Conservation (phyloP, 345 rosid genomes). For the Salix viminalis region DNA sequence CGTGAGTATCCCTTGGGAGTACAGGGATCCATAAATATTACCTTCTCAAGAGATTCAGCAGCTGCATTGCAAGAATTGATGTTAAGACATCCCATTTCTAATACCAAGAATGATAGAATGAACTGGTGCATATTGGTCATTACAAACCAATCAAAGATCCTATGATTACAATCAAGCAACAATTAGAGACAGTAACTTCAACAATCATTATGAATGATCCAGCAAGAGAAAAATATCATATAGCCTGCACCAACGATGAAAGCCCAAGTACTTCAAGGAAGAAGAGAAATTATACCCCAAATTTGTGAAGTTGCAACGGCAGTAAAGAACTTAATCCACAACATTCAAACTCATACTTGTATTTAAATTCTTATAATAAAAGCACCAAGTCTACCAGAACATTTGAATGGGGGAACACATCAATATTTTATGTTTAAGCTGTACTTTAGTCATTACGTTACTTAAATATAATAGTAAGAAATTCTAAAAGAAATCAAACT, state of each 20-base stretch:
- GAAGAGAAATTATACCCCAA: no score
- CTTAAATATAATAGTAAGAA: no score
- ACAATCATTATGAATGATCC: not conserved
- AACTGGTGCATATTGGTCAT: not conserved
- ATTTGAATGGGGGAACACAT: no score
- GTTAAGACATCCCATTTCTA: not conserved
- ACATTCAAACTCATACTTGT: not conserved
- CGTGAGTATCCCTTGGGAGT: constrained; percentile 65
- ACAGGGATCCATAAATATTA: constrained; percentile 64
- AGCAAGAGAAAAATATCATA: not conserved
- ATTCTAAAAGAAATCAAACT: no score
- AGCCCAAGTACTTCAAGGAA: not conserved
- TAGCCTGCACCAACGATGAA: not conserved
- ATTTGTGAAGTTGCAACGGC: no score
- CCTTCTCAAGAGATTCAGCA: constrained; percentile 34
- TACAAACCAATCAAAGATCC: not conserved
- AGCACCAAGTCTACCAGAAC: no score
- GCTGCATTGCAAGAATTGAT: constrained; percentile 31
- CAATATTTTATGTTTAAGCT: no score
- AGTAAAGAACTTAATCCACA: no score
- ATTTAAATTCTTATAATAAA: not conserved
- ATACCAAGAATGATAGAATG: not conserved
- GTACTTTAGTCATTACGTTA: no score
- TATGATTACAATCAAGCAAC: not conserved
- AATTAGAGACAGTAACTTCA: not conserved